Evolutionary conservation across 768 basidiomycete genomes (phyloP), one percentile per base, ranked within the genome.

Genomic region (Sarcomyxa edulis): DNA sequence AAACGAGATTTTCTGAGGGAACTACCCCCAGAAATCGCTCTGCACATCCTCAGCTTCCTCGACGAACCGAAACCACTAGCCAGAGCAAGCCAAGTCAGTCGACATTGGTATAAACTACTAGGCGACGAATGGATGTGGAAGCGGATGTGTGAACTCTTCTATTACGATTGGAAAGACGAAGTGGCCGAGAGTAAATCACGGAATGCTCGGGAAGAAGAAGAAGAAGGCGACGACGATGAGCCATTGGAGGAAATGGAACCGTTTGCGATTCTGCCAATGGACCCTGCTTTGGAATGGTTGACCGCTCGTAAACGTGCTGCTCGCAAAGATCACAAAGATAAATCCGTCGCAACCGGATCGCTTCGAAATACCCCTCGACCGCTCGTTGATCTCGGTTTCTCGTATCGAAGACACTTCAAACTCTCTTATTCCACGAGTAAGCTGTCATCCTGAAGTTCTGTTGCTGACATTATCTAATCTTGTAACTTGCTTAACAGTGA

Each of bases 51-150:
- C 24, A 59, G 70, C 40, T 93, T 81, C 56, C 67, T 95, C 29
- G 78, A 90, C 40, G 83, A 90, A 31, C 81, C 86, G 0, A 62
- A 64, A 29, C 81, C 84, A 0, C 76, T 96, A 7, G 67, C 78
- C 0, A 66, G 87, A 8, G 84, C 84, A 0, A 66, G 73, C 27
- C 69, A 73, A 23, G 93, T 94, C 20, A 84, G 81, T 48, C 64
- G 66, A 37, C 68, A 70, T 34, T 97, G 94, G 94, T 61, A 70
- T 10, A 60, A 56, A 11, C 69, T 96, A 5, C 68, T 82, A 6
- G 60, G 69, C 31, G 91, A 92, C 50, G 89, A 94, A 47, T 71
- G 66, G 46, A 66, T 88, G 8, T 97, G 93, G 94, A 80, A 76
- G 57, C 50, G 68, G 8, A 76, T 95, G 77, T 91, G 84, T 51